Percentiles rank a stretch among this genome's conserved stretches.
phyloP scores from a whole-genome alignment of 768 basidiomycete species.

The Auricularia cornea region DNA sequence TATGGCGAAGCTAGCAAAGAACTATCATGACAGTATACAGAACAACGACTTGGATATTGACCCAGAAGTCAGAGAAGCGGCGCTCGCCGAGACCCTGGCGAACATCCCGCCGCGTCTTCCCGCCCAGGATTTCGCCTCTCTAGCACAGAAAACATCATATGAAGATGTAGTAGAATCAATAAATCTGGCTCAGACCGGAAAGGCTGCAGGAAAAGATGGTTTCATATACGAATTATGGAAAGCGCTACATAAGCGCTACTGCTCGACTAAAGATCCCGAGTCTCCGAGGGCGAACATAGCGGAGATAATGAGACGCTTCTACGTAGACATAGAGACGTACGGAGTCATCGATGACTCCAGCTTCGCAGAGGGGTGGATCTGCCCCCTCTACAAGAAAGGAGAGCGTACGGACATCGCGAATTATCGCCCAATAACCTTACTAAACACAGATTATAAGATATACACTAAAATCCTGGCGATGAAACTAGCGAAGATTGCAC shows the following conservation, averaged over 20 bases:
- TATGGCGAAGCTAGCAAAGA: background rate
- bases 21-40: background rate
- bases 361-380: constrained; percentile 15
- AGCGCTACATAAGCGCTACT: background rate
- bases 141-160: background rate
- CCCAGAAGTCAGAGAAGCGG: too few relatives aligned
- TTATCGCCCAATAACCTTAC: constrained; percentile 15
- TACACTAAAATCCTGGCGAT: constrained; percentile 8
- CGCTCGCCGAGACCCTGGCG: too few relatives aligned
- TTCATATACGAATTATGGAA: background rate
- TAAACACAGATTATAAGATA: constrained; percentile 18
- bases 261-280: background rate
- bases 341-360: background rate
- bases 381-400: constrained; percentile 14
- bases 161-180: background rate
- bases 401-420: constrained; percentile 8
- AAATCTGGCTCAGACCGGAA: background rate
- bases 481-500: constrained; percentile 1
- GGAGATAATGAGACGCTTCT: background rate
- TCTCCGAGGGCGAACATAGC: background rate
- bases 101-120: too few relatives aligned
- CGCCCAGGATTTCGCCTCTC: too few relatives aligned
- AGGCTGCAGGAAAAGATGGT: background rate
- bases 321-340: background rate
- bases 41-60: background rate